Conservation (phyloP, 2,329 filamentous ascomycete species). For the Ophiosphaerella herpotricha region DNA sequence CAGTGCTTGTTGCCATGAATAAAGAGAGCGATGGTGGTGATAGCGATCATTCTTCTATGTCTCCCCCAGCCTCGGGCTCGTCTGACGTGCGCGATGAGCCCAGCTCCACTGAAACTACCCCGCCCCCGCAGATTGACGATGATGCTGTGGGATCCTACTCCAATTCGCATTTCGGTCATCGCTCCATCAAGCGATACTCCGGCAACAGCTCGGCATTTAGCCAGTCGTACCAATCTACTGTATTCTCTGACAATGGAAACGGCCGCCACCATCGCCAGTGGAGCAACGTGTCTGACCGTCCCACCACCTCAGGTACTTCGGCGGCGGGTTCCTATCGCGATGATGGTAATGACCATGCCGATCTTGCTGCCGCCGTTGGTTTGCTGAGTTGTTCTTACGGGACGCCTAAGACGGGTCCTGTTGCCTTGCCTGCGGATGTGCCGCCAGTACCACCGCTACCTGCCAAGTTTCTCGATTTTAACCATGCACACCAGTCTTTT, state of each 20-base stretch:
- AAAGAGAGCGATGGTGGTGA: slow-evolving; percentile 63
- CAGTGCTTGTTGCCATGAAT: slow-evolving; percentile 94
- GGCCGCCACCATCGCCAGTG: slow-evolving; percentile 69
- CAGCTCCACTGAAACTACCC: slow-evolving; percentile 91
- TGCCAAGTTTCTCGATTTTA: slow-evolving; percentile 71
- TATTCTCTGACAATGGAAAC: slow-evolving; percentile 61
- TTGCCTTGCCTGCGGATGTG: slow-evolving; percentile 69
- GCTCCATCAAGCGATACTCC: slow-evolving; percentile 52
- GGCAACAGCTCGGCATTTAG: slow-evolving; percentile 61
- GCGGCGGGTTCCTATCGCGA: slow-evolving; percentile 68
- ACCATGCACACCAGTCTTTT: slow-evolving; percentile 56
- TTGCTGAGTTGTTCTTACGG: slow-evolving; percentile 89
- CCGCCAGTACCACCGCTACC: slow-evolving; percentile 89
- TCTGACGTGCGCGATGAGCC: slow-evolving; percentile 75
- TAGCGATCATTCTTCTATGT: slow-evolving; percentile 81
- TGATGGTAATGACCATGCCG: slow-evolving; percentile 72
- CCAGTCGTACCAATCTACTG: slow-evolving; percentile 79
- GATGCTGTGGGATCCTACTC: slow-evolving; percentile 57
- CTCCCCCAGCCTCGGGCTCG: slow-evolving; percentile 78
- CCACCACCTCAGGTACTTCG: slow-evolving; percentile 69
- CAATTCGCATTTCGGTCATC: slow-evolving; percentile 40
- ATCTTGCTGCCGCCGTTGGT: slow-evolving; percentile 87
- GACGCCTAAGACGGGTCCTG: slow-evolving; percentile 71
- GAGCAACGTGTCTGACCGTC: slow-evolving; percentile 71
- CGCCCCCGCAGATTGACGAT: slow-evolving; percentile 76